Evolutionary conservation across 768 basidiomycete species (phyloP).

Genomic region (Trametes maxima): DNA sequence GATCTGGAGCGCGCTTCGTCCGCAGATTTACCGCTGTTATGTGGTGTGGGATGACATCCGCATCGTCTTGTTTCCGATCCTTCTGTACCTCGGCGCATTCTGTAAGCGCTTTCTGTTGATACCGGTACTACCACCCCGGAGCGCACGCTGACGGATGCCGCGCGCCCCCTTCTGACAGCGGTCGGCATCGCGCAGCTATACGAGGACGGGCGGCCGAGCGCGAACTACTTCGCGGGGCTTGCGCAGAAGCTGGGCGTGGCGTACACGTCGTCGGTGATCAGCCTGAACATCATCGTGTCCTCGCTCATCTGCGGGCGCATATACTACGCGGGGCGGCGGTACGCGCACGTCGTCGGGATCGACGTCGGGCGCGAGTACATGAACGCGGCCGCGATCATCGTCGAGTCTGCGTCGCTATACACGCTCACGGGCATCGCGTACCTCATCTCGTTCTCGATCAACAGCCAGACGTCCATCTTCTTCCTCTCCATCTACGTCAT

Average conservation of each 20-base stretch:
- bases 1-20: background rate
- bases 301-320: conserved; percentile 21
- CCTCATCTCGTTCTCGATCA: conserved; percentile 37
- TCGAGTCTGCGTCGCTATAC: conserved; percentile 41
- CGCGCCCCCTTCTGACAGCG: background rate
- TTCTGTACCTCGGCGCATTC: conserved; percentile 20
- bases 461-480: conserved; percentile 34
- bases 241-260: conserved; percentile 12
- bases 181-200: conserved; percentile 17
- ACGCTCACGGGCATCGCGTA: conserved; percentile 40
- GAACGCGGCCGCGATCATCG: conserved; percentile 35
- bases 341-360: conserved; percentile 9
- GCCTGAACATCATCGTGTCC: conserved; percentile 18
- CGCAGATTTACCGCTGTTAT: conserved; percentile 43
- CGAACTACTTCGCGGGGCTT: conserved; percentile 19
- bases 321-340: background rate
- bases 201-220: conserved; percentile 14
- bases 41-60: conserved; percentile 34
- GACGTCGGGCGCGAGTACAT: conserved; percentile 36
- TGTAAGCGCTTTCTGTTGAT: background rate
- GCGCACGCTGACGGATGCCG: background rate
- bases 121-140: conserved; percentile 9
- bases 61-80: conserved; percentile 13
- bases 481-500: conserved; percentile 42
- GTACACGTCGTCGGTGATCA: conserved; percentile 20